phyloP scores from a whole-genome alignment of 148 eudicot species.

The Polygonum aviculare region DNA sequence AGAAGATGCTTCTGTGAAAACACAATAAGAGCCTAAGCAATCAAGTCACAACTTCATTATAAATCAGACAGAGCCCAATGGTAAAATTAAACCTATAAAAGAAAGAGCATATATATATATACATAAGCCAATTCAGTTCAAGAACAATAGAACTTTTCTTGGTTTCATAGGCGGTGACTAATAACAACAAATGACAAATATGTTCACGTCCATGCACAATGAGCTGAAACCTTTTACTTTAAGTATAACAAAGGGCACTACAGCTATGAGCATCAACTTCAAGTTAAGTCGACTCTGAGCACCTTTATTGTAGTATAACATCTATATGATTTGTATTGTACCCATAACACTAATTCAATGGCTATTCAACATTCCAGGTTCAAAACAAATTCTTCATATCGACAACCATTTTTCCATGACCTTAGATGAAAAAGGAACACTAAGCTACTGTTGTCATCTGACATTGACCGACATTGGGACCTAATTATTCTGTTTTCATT shows the following conservation, averaged over 20 bases:
- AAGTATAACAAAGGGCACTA: conserved; percentile 4
- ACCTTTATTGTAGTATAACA: neutral
- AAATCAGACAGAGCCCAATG: neutral
- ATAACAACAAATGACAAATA: neutral
- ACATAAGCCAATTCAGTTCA: neutral
- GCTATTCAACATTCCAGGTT: neutral
- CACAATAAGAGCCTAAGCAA: neutral
- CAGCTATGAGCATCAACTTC: neutral
- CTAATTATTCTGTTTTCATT: neutral
- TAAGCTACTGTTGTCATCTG: neutral
- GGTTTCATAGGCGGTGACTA: neutral
- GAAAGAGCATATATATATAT: neutral
- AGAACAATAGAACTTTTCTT: neutral
- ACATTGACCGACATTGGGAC: neutral
- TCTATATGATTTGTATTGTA: neutral
- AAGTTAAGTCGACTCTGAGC: neutral
- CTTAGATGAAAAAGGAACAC: neutral
- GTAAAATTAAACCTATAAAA: neutral
- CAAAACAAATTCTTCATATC: neutral
- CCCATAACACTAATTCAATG: neutral
- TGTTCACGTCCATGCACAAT: neutral
- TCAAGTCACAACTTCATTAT: neutral
- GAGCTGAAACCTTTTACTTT: neutral
- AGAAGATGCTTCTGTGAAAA: neutral
- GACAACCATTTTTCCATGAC: neutral